A percentile compares a stretch with the other conserved stretches of the same genome.
Conservation (phyloP, 2,329 filamentous ascomycete species). For the Helotiales sp. region DNA sequence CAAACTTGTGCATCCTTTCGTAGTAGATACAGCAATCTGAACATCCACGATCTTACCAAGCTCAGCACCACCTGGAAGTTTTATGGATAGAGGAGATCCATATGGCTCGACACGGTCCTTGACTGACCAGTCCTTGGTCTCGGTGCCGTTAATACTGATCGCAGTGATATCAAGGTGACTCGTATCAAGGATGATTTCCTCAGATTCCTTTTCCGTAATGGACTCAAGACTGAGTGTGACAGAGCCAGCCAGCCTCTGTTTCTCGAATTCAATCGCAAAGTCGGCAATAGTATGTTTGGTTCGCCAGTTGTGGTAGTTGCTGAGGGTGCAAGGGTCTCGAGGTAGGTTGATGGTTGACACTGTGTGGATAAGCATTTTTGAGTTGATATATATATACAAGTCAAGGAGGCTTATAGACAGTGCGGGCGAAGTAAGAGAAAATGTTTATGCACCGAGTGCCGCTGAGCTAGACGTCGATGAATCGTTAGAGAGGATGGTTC, state of each 20-base stretch:
- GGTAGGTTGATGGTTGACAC: constrained; percentile 27
- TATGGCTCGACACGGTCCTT: constrained; percentile 71
- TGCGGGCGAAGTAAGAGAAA: background rate
- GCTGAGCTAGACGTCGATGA: too few species aligned
- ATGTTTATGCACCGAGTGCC: background rate
- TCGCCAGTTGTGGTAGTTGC: constrained; percentile 87
- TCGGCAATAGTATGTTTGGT: constrained; percentile 82
- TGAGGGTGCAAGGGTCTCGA: constrained; percentile 85
- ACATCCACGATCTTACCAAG: constrained; percentile 55
- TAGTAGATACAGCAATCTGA: constrained; percentile 75
- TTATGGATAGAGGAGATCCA: constrained; percentile 68
- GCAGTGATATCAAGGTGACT: constrained; percentile 73
- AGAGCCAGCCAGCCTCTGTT: constrained; percentile 73
- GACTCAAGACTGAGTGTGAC: constrained; percentile 77
- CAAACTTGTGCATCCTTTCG: constrained; percentile 83
- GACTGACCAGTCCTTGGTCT: constrained; percentile 62
- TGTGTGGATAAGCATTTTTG: constrained; percentile 19
- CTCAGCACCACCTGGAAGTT: constrained; percentile 53
- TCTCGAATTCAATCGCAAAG: constrained; percentile 81
- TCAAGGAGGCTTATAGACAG: background rate
- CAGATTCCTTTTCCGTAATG: constrained; percentile 69
- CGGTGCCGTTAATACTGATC: constrained; percentile 67
- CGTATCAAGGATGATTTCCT: constrained; percentile 85
- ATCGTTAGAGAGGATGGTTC: too few species aligned
- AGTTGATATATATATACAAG: background rate